These are phyloP conservation scores for Serendipita sp. DNA, from an alignment of 768 basidiomycete species.

Conservation along the genomic window DNA sequence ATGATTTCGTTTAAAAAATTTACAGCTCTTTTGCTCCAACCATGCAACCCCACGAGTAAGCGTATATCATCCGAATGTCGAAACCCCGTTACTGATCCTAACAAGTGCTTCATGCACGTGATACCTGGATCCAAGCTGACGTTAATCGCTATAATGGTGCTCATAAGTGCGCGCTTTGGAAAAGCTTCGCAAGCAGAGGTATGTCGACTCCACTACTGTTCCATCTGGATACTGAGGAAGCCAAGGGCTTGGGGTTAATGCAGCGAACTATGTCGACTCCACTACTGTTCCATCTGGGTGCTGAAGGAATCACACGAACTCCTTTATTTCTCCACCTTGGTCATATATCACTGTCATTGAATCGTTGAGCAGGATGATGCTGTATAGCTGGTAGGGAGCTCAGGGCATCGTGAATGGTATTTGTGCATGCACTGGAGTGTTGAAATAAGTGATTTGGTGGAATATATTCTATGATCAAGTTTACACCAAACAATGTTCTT, in stretches of 20 bases:
- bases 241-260: neutral
- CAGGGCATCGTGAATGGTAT: too few species aligned
- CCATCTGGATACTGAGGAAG: too few species aligned
- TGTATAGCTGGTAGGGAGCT: too few species aligned
- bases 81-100: neutral
- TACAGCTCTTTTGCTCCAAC: conserved; percentile 28
- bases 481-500: too few species aligned
- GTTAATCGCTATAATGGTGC: conserved; percentile 5
- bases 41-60: conserved; percentile 30
- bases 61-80: conserved; percentile 12
- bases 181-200: conserved; percentile 12
- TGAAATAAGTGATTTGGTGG: too few species aligned
- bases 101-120: conserved; percentile 22
- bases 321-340: neutral
- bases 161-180: conserved; percentile 4
- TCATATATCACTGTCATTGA: too few species aligned
- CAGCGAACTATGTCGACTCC: neutral
- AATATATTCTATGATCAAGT: too few species aligned
- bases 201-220: neutral
- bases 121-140: conserved; percentile 30
- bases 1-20: too few species aligned
- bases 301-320: conserved; percentile 7
- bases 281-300: neutral
- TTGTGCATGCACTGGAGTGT: too few species aligned
- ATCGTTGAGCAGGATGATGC: too few species aligned